Conservation (phyloP, 257 asterid species). For the Penstemon newberryi region DNA sequence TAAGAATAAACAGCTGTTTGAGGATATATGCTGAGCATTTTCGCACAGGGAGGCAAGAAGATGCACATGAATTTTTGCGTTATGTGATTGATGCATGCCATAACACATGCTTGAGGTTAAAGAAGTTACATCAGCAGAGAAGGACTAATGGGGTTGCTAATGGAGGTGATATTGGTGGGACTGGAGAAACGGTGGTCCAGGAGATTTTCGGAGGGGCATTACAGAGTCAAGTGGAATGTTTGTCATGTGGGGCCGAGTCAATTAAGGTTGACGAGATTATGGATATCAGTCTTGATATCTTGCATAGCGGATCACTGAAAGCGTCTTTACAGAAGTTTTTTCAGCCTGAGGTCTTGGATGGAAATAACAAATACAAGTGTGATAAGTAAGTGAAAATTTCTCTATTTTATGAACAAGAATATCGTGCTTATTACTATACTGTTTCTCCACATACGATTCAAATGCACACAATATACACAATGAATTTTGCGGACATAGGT, state of each 20-base stretch:
- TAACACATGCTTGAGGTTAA: slow-evolving; percentile 82
- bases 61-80: slow-evolving; percentile 96
- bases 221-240: slow-evolving; percentile 93
- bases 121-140: slow-evolving; percentile 72
- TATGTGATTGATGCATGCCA: slow-evolving; percentile 98
- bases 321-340: slow-evolving; percentile 87
- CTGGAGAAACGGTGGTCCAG: slow-evolving; percentile 73
- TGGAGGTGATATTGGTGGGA: slow-evolving; percentile 53
- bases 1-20: slow-evolving; percentile 68
- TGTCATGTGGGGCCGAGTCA: slow-evolving; percentile 95
- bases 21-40: slow-evolving; percentile 83
- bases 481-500: slow-evolving; percentile 11
- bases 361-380: slow-evolving; percentile 89
- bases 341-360: slow-evolving; percentile 92
- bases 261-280: slow-evolving; percentile 96
- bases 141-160: slow-evolving; percentile 50
- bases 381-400: slow-evolving; percentile 61
- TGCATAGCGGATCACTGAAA: slow-evolving; percentile 77
- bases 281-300: slow-evolving; percentile 94
- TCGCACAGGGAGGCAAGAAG: slow-evolving; percentile 88
- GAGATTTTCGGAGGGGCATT: slow-evolving; percentile 94
- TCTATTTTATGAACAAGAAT: slow-evolving; percentile 8
- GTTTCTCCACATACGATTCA: slow-evolving; percentile 13
- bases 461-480: slow-evolving; percentile 12
- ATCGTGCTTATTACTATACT: neutral